Percentiles rank a stretch among this genome's conserved stretches.
phyloP scores from a whole-genome alignment of 495 filamentous ascomycete species.

The Copromyces sp. region DNA sequence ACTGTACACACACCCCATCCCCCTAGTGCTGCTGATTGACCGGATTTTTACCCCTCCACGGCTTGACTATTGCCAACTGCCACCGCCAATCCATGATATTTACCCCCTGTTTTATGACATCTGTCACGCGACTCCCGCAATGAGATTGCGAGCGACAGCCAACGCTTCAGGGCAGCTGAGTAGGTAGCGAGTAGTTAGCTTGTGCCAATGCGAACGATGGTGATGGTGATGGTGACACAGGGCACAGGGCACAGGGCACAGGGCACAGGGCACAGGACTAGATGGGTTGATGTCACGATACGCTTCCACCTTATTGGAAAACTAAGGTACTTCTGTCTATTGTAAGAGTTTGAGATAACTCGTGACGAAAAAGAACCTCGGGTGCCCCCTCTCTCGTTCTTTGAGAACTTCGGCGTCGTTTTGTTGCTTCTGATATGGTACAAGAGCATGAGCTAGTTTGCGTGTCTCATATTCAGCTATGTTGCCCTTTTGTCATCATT shows the following conservation, averaged over 20 bases:
- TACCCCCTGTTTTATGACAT: not conserved
- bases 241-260: not conserved
- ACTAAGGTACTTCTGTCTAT: not conserved
- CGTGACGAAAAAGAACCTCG: not conserved
- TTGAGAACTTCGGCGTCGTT: not conserved
- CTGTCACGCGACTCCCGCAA: not conserved
- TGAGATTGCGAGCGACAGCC: not conserved
- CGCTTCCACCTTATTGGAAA: not conserved
- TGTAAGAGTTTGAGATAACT: not conserved
- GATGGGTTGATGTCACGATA: not conserved
- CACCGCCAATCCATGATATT: not conserved
- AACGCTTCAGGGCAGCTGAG: not conserved
- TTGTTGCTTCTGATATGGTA: not conserved
- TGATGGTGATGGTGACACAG: not conserved
- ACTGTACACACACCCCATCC: not conserved
- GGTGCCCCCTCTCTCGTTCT: not conserved
- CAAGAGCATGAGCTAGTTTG: not conserved
- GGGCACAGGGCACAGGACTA: not conserved
- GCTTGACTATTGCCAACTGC: not conserved
- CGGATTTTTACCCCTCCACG: not conserved
- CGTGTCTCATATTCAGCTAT: too few relatives aligned
- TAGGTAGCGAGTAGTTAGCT: not conserved
- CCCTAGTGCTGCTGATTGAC: not conserved
- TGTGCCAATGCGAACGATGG: too few relatives aligned
- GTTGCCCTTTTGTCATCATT: too few relatives aligned